Evolutionary conservation across 805 yeast genomes (phyloP).

Genomic region (Jamesozyma gamospora): DNA sequence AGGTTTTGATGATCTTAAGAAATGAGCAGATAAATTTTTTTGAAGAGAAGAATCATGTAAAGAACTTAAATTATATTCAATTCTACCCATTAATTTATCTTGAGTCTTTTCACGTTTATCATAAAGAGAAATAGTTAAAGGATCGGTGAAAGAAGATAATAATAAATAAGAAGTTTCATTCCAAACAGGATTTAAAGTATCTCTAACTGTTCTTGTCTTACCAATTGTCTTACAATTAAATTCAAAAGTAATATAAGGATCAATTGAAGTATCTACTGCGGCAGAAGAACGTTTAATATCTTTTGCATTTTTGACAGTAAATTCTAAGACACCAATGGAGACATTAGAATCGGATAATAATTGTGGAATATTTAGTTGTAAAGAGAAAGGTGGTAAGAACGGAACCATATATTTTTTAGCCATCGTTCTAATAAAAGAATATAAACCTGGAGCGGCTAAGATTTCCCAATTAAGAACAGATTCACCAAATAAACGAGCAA

Average conservation of each 20-base stretch:
- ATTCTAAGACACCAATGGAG: conserved; percentile 76
- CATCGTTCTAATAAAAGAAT: conserved; percentile 74
- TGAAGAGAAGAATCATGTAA: conserved; percentile 46
- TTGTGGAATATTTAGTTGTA: conserved; percentile 88
- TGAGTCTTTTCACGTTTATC: conserved; percentile 69
- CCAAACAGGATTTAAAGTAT: conserved; percentile 72
- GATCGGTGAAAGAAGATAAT: conserved; percentile 68
- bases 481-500: conserved; percentile 64
- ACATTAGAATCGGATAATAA: conserved; percentile 78
- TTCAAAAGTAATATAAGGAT: conserved; percentile 77
- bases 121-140: conserved; percentile 57
- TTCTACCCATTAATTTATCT: conserved; percentile 72
- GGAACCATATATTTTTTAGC: conserved; percentile 82
- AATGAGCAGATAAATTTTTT: conserved; percentile 40
- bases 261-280: conserved; percentile 67
- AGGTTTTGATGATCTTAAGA: conserved; percentile 73
- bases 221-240: conserved; percentile 50
- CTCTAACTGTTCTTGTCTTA: conserved; percentile 55
- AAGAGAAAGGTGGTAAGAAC: conserved; percentile 79
- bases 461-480: conserved; percentile 80
- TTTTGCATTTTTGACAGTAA: conserved; percentile 57
- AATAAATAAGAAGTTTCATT: conserved; percentile 67
- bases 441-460: conserved; percentile 78
- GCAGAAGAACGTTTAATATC: conserved; percentile 57
- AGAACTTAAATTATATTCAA: conserved; percentile 61